Conservation (phyloP, 371 early-diverging fungal genomes). For the Cokeromyces recurvatus region DNA sequence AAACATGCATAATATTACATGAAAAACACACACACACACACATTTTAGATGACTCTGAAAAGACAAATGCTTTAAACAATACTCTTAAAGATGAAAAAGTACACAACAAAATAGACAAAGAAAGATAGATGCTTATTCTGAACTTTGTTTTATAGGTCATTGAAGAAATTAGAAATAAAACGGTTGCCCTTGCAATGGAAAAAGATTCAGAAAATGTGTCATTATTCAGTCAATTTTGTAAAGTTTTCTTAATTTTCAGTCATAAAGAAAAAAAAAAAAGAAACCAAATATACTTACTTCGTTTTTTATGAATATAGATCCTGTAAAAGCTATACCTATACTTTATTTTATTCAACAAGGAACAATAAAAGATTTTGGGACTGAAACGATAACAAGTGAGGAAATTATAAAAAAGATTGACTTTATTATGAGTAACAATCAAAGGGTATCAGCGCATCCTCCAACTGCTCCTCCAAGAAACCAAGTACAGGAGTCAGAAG, state of each 20-base stretch:
- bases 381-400: slow-evolving; percentile 10
- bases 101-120: not conserved
- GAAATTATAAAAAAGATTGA: slow-evolving; percentile 17
- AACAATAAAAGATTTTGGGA: slow-evolving; percentile 24
- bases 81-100: slow-evolving; percentile 12
- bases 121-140: not conserved
- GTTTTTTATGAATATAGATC: slow-evolving; percentile 10
- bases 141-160: slow-evolving; percentile 5
- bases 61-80: slow-evolving; percentile 6
- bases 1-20: not conserved
- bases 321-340: slow-evolving; percentile 17
- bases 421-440: no score
- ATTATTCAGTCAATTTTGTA: slow-evolving; percentile 24
- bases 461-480: no score
- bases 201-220: slow-evolving; percentile 15
- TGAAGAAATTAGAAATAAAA: slow-evolving; percentile 5
- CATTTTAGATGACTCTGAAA: slow-evolving; percentile 20
- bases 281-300: not conserved
- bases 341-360: slow-evolving; percentile 30
- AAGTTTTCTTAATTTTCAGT: no score
- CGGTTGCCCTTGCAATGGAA: slow-evolving; percentile 19
- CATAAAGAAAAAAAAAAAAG: no score
- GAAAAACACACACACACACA: no score
- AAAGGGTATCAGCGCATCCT: no score
- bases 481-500: no score